Evolutionary conservation across 2,329 filamentous ascomycete genomes (phyloP), one percentile per base, ranked within the genome.

Genomic region (Tothia fuscella): DNA sequence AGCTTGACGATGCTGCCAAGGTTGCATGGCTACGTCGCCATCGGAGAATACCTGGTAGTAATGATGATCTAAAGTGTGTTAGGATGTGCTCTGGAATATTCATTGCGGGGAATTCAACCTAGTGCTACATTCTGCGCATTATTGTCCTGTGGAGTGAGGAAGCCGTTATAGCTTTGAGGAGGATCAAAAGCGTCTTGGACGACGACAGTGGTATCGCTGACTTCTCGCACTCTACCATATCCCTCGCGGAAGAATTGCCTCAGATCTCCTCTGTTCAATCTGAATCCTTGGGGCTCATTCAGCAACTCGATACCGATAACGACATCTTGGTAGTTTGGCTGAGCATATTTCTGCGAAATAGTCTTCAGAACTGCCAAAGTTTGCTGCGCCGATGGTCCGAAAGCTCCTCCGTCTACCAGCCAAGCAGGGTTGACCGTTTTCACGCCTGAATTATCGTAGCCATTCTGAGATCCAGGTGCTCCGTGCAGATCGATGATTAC

Each of bases 21-120:
- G 66, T 26, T 62, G 57, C 55, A 72, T 57, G 17, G 64, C 62
- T 22, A 79, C 59, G 21, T 72, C 60, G 0, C 59, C 62, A 19
- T 66, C 57, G 45, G 63, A 66, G 58, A 82, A 82, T 44, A 77
- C 66, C 53, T 81, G 72, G 54, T 82, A 83, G 53, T 82, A 75
- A 54, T 83, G 79, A 44, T 78, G 76, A 52, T 83, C 79, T 12
- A 33, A 16, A 9, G 9, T 10, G 10, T 9, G 16, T 12, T 34
- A 34, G 17, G 10, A 34, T 34, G 9, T 17, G 9, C 16, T 17
- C 9, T 9, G 10, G 9, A 34, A n/a, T n/a, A 9, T 9, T 9
- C 10, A 34, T 12, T 9, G 9, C 10, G 9, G 9, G 10, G 9
- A 9, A 16, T 9, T 17, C 17, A 10, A 12, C 10, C 38, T 47